Percentiles rank a stretch among this genome's conserved stretches.
These are phyloP conservation scores for Biscutella laevigata DNA, from an alignment of 441 rosid genomes.

Conservation along the genomic window DNA sequence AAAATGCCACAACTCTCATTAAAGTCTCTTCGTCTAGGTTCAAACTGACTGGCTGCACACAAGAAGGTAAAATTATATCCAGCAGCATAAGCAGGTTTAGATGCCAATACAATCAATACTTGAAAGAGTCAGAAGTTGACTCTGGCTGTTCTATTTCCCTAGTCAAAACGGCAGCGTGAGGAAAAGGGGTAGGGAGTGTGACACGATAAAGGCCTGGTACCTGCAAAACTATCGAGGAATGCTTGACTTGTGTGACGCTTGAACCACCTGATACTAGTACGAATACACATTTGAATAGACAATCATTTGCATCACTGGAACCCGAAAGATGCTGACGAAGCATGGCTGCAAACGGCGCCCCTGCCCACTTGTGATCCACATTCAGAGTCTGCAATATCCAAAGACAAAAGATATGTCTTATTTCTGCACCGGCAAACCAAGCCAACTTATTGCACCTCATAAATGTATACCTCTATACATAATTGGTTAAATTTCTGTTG, in stretches of 20 bases:
- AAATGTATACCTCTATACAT: conserved; percentile 56
- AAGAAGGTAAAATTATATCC: conserved; percentile 15
- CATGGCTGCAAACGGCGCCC: conserved; percentile 90
- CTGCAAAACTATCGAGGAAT: conserved; percentile 76
- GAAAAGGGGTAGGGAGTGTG: conserved; percentile 1
- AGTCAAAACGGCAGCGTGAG: neutral
- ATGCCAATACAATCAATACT: conserved; percentile 6
- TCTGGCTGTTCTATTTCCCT: neutral
- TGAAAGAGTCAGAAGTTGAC: conserved; percentile 7
- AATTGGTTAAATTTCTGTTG: conserved; percentile 65
- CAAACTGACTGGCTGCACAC: conserved; percentile 69
- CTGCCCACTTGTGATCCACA: conserved; percentile 72
- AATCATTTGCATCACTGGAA: conserved; percentile 38
- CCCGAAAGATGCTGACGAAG: conserved; percentile 66
- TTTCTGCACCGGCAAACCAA: conserved; percentile 17
- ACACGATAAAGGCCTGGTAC: conserved; percentile 33
- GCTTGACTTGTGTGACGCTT: conserved; percentile 66
- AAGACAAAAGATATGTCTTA: conserved; percentile 13
- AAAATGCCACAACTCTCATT: conserved; percentile 79
- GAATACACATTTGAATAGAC: conserved; percentile 45
- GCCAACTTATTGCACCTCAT: conserved; percentile 6
- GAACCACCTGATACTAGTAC: conserved; percentile 59
- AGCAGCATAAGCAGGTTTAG: neutral
- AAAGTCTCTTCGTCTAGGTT: conserved; percentile 90
- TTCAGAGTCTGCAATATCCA: conserved; percentile 53